Evolutionary conservation across 2,329 filamentous ascomycete genomes (phyloP), one percentile per base, ranked within the genome.

Genomic region (Trichoderma sp.): DNA sequence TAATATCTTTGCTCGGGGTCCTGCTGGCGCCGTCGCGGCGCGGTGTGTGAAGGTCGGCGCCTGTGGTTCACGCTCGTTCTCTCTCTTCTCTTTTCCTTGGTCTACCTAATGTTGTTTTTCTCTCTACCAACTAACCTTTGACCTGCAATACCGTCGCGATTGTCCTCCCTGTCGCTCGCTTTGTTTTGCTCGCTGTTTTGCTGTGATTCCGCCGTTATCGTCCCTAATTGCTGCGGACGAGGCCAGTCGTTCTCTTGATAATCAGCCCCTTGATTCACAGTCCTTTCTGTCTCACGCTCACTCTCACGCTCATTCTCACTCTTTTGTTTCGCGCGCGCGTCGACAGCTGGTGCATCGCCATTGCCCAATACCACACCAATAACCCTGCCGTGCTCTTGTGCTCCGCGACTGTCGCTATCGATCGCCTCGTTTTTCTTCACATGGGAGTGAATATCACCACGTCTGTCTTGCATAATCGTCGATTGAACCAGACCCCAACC

Each of bases 251-350:
- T 57, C 53, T 65, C 39, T 57, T 25, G 15, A 39, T 5, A 29
- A 52, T 25, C 34, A 19, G 29, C 32, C 53, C 63, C 37, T 66
- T 66, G 52, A 45, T 58, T 58, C 42, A 52, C 59, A 66, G 27
- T 29, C 35, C n/a, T 48, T 54, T 57, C 19, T 37, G 39, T 50
- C 39, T 50, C 53, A 64, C 45, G 1, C 42, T 66, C 29, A 50
- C 37, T 53, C 34, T n/a, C 22, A n/a, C 57, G 1, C 58, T 56
- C 61, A 5, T 15, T 19, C 27, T 58, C 60, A 48, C 45, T 48
- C 10, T 3, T 35, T 56, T 37, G 25, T 34, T 45, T 50, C 53
- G 52, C 61, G 50, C 52, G 60, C 61, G 61, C 50, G 61, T n/a
- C 32, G 27, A 27, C 50, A 42, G 10, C 34, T 29, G 35, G 57